These are phyloP conservation scores for Pyrus communis DNA, from an alignment of 306 rosid genomes.

Conservation along the genomic window DNA sequence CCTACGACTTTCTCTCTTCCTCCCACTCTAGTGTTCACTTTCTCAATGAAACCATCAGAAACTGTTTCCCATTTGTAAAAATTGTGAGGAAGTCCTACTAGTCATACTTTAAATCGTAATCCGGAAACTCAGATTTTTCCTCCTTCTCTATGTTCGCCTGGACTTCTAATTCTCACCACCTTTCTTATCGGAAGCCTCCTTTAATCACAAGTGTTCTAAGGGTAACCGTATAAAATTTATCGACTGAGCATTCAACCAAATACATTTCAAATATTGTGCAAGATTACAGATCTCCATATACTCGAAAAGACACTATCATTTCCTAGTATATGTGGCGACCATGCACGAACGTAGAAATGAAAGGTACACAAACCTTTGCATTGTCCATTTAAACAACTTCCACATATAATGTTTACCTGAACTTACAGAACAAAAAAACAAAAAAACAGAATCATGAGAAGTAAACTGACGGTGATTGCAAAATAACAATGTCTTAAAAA, in stretches of 20 bases:
- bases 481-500: background rate
- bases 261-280: background rate
- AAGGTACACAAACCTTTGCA: slow-evolving; percentile 60
- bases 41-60: background rate
- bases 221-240: background rate
- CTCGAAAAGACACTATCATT: background rate
- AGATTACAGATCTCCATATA: background rate
- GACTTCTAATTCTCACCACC: background rate
- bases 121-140: background rate
- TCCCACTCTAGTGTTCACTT: background rate
- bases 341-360: background rate
- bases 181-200: background rate
- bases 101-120: background rate
- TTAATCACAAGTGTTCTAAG: background rate
- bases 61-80: background rate
- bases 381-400: slow-evolving; percentile 67
- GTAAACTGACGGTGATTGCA: slow-evolving; percentile 1
- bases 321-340: background rate
- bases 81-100: background rate
- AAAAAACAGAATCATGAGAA: background rate
- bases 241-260: background rate
- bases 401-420: slow-evolving; percentile 84
- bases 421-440: slow-evolving; percentile 14
- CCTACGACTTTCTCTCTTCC: background rate
- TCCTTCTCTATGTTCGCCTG: background rate